Evolutionary conservation across 73 alveolate genomes (phyloP), one percentile per base, ranked within the genome.

Genomic region (Paramecium bursaria): DNA sequence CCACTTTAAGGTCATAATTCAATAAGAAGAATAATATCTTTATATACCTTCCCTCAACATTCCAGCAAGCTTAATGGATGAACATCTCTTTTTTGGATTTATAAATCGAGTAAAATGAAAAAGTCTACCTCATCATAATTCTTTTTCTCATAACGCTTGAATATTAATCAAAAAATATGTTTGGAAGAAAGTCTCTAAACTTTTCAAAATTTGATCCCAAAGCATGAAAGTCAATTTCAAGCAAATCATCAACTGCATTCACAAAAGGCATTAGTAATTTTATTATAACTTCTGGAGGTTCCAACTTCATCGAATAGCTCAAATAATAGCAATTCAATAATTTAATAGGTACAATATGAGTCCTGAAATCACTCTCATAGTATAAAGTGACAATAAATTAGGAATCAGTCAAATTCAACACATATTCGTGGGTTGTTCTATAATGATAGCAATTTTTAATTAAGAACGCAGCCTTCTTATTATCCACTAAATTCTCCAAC

Each of bases 281-380:
- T 4, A 27, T 3, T 11, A 67, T 67, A n/a, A 19, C 19, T 67
- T 67, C 9, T 21, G 82, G 82, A 33, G 82, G 82, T 30, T 47
- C 35, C 33, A 39, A 25, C 23, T 67, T 33, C 7, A 67, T 6
- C 2, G 44, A 35, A 17, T 42, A 21, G 47, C 33, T 33, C 1
- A 67, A 26, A 25, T 29, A 11, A 67, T 35, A 7, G 44, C 50
- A 31, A 21, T 67, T 47, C 15, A 67, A 67, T 30, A 21, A 29
- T 35, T n/a, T 21, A 19, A 47, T 57, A 7, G 82, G 82, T 15
- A 67, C 44, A 0, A 67, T 67, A 17, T 67, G 82, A 67, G 55
- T 67, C 9, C 44, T 67, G 27, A 67, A 67, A 25, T 30, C 27
- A 39, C 44, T 44, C 44, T 53, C 42, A 3, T 2, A 3, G 44